Conservation (phyloP, 2,329 filamentous ascomycete species). For the Ustulina deusta region DNA sequence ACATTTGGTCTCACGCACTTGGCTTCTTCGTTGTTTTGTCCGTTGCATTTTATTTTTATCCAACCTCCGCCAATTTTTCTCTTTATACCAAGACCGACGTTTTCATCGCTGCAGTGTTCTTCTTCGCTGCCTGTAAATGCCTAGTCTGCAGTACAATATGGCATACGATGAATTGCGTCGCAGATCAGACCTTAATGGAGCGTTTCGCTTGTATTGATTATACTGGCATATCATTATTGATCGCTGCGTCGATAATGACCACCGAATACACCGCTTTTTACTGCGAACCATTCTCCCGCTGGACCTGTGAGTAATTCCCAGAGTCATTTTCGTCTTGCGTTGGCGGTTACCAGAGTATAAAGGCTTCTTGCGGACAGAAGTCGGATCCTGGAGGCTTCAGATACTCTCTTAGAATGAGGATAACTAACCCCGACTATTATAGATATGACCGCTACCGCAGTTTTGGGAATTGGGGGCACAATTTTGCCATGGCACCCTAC, state of each 20-base stretch:
- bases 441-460: slow-evolving; percentile 81
- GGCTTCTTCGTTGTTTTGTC: slow-evolving; percentile 89
- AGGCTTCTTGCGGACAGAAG: not conserved
- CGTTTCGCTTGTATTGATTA: slow-evolving; percentile 98
- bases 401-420: not conserved
- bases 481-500: slow-evolving; percentile 95
- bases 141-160: slow-evolving; percentile 94
- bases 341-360: not conserved
- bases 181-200: slow-evolving; percentile 88
- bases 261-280: slow-evolving; percentile 99
- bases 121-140: slow-evolving; percentile 95
- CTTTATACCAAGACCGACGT: slow-evolving; percentile 89
- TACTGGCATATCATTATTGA: slow-evolving; percentile 94
- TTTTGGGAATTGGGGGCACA: slow-evolving; percentile 86
- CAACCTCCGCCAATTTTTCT: slow-evolving; percentile 85
- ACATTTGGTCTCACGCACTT: slow-evolving; percentile 96
- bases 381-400: not conserved
- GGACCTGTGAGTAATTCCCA: slow-evolving; percentile 62
- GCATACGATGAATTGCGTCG: slow-evolving; percentile 99
- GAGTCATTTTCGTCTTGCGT: not conserved
- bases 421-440: not conserved
- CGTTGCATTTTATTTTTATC: slow-evolving; percentile 96
- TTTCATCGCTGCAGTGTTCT: slow-evolving; percentile 92
- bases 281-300: slow-evolving; percentile 89
- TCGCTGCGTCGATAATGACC: slow-evolving; percentile 96